phyloP scores from a whole-genome alignment of 148 eudicot genomes.

The Selenicereus undatus region DNA sequence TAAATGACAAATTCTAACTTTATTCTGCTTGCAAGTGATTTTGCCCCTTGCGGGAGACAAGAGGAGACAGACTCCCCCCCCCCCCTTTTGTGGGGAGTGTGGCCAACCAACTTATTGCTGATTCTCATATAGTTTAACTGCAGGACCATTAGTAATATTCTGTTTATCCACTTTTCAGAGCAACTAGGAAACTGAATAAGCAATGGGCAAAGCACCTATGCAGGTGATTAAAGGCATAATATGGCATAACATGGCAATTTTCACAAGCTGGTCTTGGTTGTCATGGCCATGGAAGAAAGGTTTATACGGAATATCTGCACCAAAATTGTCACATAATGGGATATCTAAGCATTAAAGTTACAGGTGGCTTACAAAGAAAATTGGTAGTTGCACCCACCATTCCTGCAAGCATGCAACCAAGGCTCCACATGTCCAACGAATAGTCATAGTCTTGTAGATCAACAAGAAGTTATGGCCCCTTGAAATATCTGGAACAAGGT shows the following conservation, averaged over 20 bases:
- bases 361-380: conserved; percentile 2
- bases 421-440: conserved; percentile 88
- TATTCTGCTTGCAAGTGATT: too few relatives aligned
- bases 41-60: too few relatives aligned
- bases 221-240: too few relatives aligned
- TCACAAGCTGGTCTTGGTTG: conserved; percentile 84
- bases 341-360: background rate
- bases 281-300: conserved; percentile 88
- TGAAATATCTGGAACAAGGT: conserved; percentile 46
- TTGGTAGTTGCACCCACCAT: conserved; percentile 50
- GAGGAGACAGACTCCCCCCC: too few relatives aligned
- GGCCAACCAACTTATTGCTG: too few relatives aligned
- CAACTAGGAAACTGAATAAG: too few relatives aligned
- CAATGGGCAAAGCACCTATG: too few relatives aligned
- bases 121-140: too few relatives aligned
- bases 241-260: conserved; percentile 65
- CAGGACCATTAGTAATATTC: too few relatives aligned
- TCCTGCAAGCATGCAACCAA: conserved; percentile 89
- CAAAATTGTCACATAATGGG: background rate
- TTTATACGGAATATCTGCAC: conserved; percentile 73
- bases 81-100: too few relatives aligned
- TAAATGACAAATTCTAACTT: too few relatives aligned
- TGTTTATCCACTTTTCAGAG: too few relatives aligned
- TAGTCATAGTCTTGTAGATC: conserved; percentile 90
- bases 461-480: conserved; percentile 88